Evolutionary conservation across 768 basidiomycete genomes (phyloP).

Genomic region (Boletus coccyginus): DNA sequence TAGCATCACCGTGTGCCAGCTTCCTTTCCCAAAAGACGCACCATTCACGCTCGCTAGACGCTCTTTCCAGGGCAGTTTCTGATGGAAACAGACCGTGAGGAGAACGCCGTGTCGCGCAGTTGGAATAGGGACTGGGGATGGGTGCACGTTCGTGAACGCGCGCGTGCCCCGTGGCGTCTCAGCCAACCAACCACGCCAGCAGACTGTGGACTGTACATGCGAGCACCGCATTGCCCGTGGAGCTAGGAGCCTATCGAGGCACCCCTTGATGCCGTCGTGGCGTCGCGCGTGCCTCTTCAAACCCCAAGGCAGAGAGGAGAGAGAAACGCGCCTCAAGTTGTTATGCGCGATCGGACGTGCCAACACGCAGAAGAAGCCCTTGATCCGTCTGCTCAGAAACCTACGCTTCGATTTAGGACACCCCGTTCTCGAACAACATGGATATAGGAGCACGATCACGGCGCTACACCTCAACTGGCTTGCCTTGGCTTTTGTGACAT

Average conservation of each 20-base stretch:
- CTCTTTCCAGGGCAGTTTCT: too few relatives aligned
- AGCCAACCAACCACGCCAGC: background rate
- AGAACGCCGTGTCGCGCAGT: background rate
- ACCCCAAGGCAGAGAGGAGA: background rate
- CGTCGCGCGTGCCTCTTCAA: background rate
- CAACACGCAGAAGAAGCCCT: too few relatives aligned
- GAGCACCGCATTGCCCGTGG: background rate
- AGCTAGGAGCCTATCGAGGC: background rate
- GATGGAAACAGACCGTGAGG: too few relatives aligned
- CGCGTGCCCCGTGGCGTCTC: background rate
- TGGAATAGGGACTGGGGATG: background rate
- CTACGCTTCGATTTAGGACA: too few relatives aligned
- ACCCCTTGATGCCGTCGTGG: background rate
- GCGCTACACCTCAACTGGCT: constrained; percentile 1
- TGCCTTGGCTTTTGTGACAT: constrained; percentile 21
- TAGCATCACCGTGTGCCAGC: too few relatives aligned
- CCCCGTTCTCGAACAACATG: background rate
- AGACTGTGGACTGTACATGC: background rate
- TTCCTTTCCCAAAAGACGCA: too few relatives aligned
- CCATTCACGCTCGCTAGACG: background rate
- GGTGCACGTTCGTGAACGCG: background rate
- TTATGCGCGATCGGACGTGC: background rate
- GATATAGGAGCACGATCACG: background rate
- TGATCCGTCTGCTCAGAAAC: too few relatives aligned
- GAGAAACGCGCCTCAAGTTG: background rate